phyloP scores from a whole-genome alignment of 2,329 filamentous ascomycete genomes.

The Cephalotrichum gorgonifer region DNA sequence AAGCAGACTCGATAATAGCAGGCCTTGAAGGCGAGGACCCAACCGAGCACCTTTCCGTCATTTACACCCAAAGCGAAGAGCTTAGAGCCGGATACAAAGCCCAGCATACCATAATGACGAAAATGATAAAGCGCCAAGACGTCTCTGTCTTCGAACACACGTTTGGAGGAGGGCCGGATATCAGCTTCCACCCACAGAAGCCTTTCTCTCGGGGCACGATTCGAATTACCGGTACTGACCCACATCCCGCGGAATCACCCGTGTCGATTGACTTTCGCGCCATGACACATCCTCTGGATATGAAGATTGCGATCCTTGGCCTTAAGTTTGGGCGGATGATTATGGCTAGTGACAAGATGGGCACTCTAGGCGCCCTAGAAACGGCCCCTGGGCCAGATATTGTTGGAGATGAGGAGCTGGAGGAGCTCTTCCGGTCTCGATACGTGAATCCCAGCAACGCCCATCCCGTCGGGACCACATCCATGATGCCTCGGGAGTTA shows the following conservation, averaged over 20 bases:
- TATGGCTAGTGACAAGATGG: constrained; percentile 15
- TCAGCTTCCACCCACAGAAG: constrained; percentile 13
- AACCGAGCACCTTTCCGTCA: constrained; percentile 18
- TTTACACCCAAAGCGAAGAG: constrained; percentile 16
- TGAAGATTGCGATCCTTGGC: constrained; percentile 7
- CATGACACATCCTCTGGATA: constrained; percentile 11
- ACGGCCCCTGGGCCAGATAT: constrained; percentile 12
- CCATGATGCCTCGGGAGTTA: constrained; percentile 16
- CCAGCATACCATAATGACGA: constrained; percentile 21
- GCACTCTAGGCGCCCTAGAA: constrained; percentile 13
- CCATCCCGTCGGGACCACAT: neutral
- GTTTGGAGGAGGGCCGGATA: constrained; percentile 18
- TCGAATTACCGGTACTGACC: constrained; percentile 11
- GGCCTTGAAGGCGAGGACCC: constrained; percentile 19
- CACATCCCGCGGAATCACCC: constrained; percentile 14
- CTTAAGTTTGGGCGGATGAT: constrained; percentile 9
- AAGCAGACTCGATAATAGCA: constrained; percentile 7
- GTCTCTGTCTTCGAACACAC: constrained; percentile 19
- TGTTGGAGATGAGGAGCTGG: constrained; percentile 11
- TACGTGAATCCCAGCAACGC: constrained; percentile 12
- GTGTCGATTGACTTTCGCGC: constrained; percentile 13
- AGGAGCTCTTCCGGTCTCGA: constrained; percentile 1
- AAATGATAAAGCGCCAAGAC: constrained; percentile 16
- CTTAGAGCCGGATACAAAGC: constrained; percentile 25
- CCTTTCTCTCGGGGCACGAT: constrained; percentile 14